Percentiles rank a stretch among this genome's conserved stretches.
These are phyloP conservation scores for Pseudocercospora fijiensis DNA, from an alignment of 2,329 filamentous ascomycete species.

Conservation along the genomic window DNA sequence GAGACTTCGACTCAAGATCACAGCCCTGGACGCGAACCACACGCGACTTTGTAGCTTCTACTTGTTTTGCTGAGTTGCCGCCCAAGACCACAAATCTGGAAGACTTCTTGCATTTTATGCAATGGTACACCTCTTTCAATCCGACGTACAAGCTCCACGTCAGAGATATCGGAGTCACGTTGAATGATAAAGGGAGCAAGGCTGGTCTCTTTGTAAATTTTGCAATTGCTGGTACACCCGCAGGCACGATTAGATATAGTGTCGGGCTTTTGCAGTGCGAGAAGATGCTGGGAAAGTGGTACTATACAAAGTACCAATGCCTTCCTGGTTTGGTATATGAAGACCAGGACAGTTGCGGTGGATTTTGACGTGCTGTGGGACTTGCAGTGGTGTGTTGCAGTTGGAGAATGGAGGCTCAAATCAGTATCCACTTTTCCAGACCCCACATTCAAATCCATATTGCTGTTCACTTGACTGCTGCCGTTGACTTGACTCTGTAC, in stretches of 20 bases:
- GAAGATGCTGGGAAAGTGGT: neutral
- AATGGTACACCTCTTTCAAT: neutral
- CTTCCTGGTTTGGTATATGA: neutral
- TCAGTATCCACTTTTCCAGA: neutral
- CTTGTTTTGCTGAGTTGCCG: neutral
- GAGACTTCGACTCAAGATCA: constrained; percentile 2
- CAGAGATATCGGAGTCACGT: neutral
- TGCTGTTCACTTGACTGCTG: neutral
- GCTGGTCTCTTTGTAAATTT: neutral
- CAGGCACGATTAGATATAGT: neutral
- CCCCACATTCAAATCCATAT: neutral
- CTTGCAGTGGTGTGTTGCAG: neutral
- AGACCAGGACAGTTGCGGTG: neutral
- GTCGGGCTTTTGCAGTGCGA: neutral
- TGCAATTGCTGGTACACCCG: neutral
- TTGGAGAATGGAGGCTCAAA: neutral
- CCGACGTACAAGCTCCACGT: neutral
- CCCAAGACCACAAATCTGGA: neutral
- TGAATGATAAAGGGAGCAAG: constrained; percentile 3
- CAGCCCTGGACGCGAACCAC: constrained; percentile 1
- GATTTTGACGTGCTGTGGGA: neutral
- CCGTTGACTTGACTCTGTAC: neutral
- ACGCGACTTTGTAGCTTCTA: neutral
- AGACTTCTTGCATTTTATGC: neutral
- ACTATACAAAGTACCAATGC: neutral